Conservation (phyloP, 371 early-diverging fungal species). For the Mortierella sp. region DNA sequence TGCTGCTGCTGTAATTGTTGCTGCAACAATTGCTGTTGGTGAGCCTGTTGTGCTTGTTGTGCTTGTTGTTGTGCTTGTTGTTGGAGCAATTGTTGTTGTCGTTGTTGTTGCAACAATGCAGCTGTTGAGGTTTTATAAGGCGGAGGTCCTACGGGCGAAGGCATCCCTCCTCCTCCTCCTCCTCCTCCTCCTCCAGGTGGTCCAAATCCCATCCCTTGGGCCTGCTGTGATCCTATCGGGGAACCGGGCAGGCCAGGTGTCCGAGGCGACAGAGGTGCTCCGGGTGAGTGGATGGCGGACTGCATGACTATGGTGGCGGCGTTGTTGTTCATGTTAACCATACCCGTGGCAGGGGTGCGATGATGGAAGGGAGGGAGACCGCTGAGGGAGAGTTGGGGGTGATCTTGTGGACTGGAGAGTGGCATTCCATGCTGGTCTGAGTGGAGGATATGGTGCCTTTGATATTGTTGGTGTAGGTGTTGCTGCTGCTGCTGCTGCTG, state of each 20-base stretch:
- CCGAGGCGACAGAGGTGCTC: slow-evolving; percentile 7
- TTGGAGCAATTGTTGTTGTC: slow-evolving; percentile 11
- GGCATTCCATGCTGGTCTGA: slow-evolving; percentile 10
- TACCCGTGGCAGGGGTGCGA: not conserved
- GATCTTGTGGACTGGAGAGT: slow-evolving; percentile 8
- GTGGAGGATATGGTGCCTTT: not conserved
- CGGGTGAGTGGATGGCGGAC: not conserved
- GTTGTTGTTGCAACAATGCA: slow-evolving; percentile 6
- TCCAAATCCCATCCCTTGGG: not conserved
- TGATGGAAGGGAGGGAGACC: slow-evolving; percentile 8
- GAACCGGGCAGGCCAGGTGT: slow-evolving; percentile 1
- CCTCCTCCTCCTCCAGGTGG: not conserved
- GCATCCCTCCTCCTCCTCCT: slow-evolving; percentile 2
- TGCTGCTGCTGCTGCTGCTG: not conserved
- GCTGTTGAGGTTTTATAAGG: slow-evolving; percentile 14
- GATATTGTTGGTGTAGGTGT: not conserved
- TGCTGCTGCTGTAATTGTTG: slow-evolving; percentile 31
- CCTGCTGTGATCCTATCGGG: not conserved
- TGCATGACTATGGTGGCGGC: not conserved
- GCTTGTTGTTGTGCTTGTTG: slow-evolving; percentile 25
- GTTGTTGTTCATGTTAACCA: not conserved
- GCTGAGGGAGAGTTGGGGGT: slow-evolving; percentile 8
- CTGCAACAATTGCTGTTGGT: slow-evolving; percentile 19
- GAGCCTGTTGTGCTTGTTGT: slow-evolving; percentile 21
- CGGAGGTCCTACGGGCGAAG: not conserved